phyloP scores from a whole-genome alignment of 2,329 filamentous ascomycete species.

The Monilinia fructigena region DNA sequence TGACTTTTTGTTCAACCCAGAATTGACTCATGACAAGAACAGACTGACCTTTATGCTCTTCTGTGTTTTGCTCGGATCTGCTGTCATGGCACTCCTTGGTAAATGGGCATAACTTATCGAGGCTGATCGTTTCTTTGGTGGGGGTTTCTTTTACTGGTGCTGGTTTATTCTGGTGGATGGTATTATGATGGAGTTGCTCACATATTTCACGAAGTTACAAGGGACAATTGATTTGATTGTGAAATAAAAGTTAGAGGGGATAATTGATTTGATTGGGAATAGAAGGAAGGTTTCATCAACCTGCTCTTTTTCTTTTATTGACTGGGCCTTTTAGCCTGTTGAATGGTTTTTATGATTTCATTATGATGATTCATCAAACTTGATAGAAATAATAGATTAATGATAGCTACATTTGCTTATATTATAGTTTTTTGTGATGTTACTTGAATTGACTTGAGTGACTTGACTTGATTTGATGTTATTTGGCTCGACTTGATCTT shows the following conservation, averaged over 20 bases:
- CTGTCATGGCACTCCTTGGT: slow-evolving; percentile 50
- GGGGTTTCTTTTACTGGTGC: background rate
- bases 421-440: background rate
- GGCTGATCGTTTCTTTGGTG: background rate
- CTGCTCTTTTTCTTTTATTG: background rate
- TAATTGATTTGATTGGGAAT: background rate
- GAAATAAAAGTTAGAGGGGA: background rate
- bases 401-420: background rate
- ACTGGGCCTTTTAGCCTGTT: background rate
- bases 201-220: background rate
- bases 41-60: slow-evolving; percentile 46
- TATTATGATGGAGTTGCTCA: background rate
- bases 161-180: background rate
- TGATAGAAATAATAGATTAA: slow-evolving; percentile 6
- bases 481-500: too few relatives aligned
- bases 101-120: slow-evolving; percentile 46
- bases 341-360: slow-evolving; percentile 8
- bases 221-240: too few relatives aligned
- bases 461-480: too few relatives aligned
- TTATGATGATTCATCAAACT: slow-evolving; percentile 7
- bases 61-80: slow-evolving; percentile 45
- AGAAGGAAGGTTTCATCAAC: background rate
- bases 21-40: slow-evolving; percentile 44
- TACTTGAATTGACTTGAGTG: too few relatives aligned
- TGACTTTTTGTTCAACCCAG: slow-evolving; percentile 51